Conservation (phyloP, 768 basidiomycete genomes). For the Tricholoma flavovirens region DNA sequence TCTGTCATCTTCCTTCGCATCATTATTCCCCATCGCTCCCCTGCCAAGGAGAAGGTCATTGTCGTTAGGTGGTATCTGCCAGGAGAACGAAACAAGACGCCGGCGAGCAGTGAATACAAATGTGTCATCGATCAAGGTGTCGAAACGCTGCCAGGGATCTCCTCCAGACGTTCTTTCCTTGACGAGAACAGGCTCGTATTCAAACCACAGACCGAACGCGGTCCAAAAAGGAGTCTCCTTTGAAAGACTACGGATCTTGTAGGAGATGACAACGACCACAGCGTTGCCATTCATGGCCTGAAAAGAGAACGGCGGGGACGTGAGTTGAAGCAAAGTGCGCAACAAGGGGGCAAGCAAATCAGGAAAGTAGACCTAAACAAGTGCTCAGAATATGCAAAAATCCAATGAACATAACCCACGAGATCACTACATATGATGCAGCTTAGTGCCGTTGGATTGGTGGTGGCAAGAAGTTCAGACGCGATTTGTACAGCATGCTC, state of each 20-base stretch:
- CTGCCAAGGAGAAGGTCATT: slow-evolving; percentile 51
- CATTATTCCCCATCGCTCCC: slow-evolving; percentile 39
- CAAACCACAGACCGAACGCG: slow-evolving; percentile 76
- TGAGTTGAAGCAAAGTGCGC: slow-evolving; percentile 66
- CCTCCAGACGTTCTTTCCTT: slow-evolving; percentile 16
- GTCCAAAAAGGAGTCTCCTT: slow-evolving; percentile 77
- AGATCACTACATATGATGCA: slow-evolving; percentile 84
- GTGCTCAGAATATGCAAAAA: slow-evolving; percentile 1
- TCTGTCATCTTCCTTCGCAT: slow-evolving; percentile 55
- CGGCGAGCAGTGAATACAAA: slow-evolving; percentile 63
- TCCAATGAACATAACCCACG: slow-evolving; percentile 37
- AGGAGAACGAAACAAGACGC: slow-evolving; percentile 49
- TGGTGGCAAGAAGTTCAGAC: slow-evolving; percentile 27
- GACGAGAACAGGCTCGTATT: slow-evolving; percentile 49
- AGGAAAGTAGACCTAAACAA: slow-evolving; percentile 74
- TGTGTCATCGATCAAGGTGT: slow-evolving; percentile 33
- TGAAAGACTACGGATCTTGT: slow-evolving; percentile 65
- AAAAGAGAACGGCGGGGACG: slow-evolving; percentile 43
- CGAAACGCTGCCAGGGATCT: slow-evolving; percentile 37
- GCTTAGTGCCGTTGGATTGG: slow-evolving; percentile 29
- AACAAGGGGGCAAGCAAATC: slow-evolving; percentile 74
- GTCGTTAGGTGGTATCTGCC: slow-evolving; percentile 50
- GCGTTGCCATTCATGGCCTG: slow-evolving; percentile 6
- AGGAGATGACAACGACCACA: slow-evolving; percentile 57
- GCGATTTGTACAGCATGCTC: slow-evolving; percentile 37